phyloP scores from a whole-genome alignment of 164 flowering plant genomes.

The Buxus sempervirens region DNA sequence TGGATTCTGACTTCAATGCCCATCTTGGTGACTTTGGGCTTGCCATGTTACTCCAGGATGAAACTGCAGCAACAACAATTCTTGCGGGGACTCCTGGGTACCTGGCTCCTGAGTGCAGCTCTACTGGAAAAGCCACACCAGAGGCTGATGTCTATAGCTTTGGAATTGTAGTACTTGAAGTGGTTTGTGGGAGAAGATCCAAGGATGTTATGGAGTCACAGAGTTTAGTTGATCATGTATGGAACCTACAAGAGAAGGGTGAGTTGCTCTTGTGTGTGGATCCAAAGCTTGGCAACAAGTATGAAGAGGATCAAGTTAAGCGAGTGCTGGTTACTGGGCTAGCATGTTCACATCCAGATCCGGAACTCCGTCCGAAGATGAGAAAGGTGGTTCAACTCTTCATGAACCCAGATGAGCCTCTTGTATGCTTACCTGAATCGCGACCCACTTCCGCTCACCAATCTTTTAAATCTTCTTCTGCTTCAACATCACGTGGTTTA shows the following conservation, averaged over 20 bases:
- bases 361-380: constrained; percentile 30
- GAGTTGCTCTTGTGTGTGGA: constrained; percentile 31
- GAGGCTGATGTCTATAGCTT: constrained; percentile 44
- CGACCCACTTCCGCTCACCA: constrained; percentile 34
- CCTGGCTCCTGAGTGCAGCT: constrained; percentile 39
- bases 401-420: constrained; percentile 40
- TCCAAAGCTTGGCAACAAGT: constrained; percentile 19
- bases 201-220: constrained; percentile 24
- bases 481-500: constrained; percentile 8
- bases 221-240: constrained; percentile 35
- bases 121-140: constrained; percentile 31
- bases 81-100: constrained; percentile 46
- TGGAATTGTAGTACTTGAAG: constrained; percentile 44
- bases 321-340: constrained; percentile 28
- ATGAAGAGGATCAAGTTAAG: constrained; percentile 30
- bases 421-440: constrained; percentile 35
- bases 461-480: constrained; percentile 19
- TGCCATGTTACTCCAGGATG: constrained; percentile 32
- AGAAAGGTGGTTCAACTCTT: constrained; percentile 45
- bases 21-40: constrained; percentile 49
- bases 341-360: constrained; percentile 41
- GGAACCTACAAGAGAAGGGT: constrained; percentile 25
- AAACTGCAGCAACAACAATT: constrained; percentile 31
- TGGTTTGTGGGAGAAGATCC: constrained; percentile 23
- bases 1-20: constrained; percentile 38